Evolutionary conservation across 2,329 filamentous ascomycete genomes (phyloP), one percentile per base, ranked within the genome.

Genomic region (Massarina eburnea): DNA sequence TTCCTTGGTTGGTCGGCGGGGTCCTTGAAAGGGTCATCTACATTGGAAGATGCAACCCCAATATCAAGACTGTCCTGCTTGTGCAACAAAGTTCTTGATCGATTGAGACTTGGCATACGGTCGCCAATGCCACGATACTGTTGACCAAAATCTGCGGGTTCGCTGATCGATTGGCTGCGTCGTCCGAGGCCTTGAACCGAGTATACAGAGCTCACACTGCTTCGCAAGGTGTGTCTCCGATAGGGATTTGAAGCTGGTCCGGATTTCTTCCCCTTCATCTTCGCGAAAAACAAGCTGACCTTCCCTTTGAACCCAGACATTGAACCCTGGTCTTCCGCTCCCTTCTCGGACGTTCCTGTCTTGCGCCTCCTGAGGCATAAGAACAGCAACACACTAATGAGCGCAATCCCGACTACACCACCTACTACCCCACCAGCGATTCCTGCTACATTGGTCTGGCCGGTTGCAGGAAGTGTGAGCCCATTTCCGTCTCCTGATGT

Each of bases 391-490:
- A 45, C 57, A 41, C 59, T 56, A 35, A 71, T 58, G 9, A 69
- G 24, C 10, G 61, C 62, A 17, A 71, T 54, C 6, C 48, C 62
- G n/a, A 60, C 54, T 14, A 71, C 55, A 3, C 66, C 66, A 21
- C 66, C 67, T 17, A 68, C 47, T n/a, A 66, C 61, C 3, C 64
- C 67, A 35, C 67, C 67, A 19, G 62, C 58, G 26, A 71, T 62
- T n/a, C 57, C 54, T 22, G 58, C 62, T 18, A 68, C 55, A 30
- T 67, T 63, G 3, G 53, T 50, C 37, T 54, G 43, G 6, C 52
- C 51, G 14, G 36, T 38, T 39, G 15, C 43, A 17, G 52, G 51
- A 41, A 61, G 45, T 17, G 58, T 66, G 36, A 61, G 50, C 2
- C 52, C 49, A 9, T 46, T 41, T 18, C 49, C 49, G n/a, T 45